Evolutionary conservation across 2,329 filamentous ascomycete species (phyloP), one percentile per base, ranked within the genome.

Genomic region (Aspergillus melleus): DNA sequence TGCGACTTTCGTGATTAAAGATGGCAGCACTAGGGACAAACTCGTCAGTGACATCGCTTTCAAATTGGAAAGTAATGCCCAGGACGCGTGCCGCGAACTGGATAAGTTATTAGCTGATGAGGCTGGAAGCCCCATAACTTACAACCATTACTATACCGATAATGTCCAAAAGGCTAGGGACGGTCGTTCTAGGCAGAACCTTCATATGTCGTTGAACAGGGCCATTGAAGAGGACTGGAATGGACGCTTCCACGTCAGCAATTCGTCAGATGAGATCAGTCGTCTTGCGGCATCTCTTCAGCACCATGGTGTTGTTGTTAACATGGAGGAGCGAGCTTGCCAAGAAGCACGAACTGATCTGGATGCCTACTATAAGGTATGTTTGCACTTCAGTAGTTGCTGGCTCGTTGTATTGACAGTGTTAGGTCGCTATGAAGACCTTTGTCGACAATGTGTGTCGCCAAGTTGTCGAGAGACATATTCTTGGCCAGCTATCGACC

Each of bases 111-210:
- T 64, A 10, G 22, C 58, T 2, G 67, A 69, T 52, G 65, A 69
- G 49, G 30, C 49, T 3, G 46, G 66, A 1, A 66, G 70, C n/a
- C 68, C 68, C 0, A 65, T 74, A n/a, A 74, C 72, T 1, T 74
- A 70, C 59, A 74, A 74, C 52, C 67, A 71, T 58, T 74, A 73
- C 52, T 74, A 72, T 32, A 74, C 67, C 1, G 69, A 74, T 24
- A 74, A 67, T 54, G 63, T 75, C 16, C 69, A 72, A 58, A 68
- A 68, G n/a, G 52, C 61, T 1, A 57, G 65, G 20, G 10, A 57
- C 6, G 50, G 62, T 11, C 30, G 29, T 24, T 49, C 42, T 1
- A 62, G 32, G 42, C 26, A 46, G 16, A 8, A 53, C 16, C 26
- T 61, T 9, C 6, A 24, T 6, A 49, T 32, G 14, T 56, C 53